phyloP scores from a whole-genome alignment of 768 basidiomycete species.

The Dioszegia hungarica region DNA sequence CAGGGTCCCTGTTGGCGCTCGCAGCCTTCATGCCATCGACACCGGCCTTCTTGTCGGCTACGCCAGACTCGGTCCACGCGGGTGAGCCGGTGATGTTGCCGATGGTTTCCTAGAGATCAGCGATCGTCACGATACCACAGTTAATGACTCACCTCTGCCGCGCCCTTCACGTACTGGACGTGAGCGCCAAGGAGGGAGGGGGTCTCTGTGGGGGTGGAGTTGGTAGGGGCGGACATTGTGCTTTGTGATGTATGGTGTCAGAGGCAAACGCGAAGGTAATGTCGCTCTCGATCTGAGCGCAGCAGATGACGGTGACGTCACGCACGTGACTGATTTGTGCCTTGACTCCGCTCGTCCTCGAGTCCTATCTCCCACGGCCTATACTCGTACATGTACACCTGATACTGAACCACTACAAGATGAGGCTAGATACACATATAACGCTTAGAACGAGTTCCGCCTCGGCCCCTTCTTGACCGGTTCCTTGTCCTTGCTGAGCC shows the following conservation, averaged over 20 bases:
- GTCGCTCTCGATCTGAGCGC: too few relatives aligned
- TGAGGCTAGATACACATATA: not conserved
- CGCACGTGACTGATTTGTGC: not conserved
- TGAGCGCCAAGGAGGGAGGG: slow-evolving; percentile 8
- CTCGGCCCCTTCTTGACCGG: slow-evolving; percentile 9
- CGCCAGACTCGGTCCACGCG: slow-evolving; percentile 9
- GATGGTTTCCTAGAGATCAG: slow-evolving; percentile 8
- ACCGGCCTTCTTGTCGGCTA: slow-evolving; percentile 8
- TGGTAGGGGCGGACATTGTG: not conserved
- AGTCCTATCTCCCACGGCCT: too few relatives aligned
- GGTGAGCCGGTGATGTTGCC: slow-evolving; percentile 7
- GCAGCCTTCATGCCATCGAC: slow-evolving; percentile 13
- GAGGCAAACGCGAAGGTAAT: too few relatives aligned
- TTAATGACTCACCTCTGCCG: not conserved
- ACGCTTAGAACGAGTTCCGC: slow-evolving; percentile 10
- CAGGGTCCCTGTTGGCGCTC: slow-evolving; percentile 11
- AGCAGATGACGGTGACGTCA: too few relatives aligned
- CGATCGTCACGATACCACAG: not conserved
- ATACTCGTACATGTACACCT: too few relatives aligned
- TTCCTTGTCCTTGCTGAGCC: slow-evolving; percentile 10
- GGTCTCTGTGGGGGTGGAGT: not conserved
- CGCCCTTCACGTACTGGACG: slow-evolving; percentile 15
- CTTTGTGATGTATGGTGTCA: too few relatives aligned
- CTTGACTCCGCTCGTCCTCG: too few relatives aligned
- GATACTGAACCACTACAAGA: not conserved